Percentiles rank a stretch among this genome's conserved stretches.
Conservation (phyloP, 768 basidiomycete genomes). For the Psilocybe tampanensis region DNA sequence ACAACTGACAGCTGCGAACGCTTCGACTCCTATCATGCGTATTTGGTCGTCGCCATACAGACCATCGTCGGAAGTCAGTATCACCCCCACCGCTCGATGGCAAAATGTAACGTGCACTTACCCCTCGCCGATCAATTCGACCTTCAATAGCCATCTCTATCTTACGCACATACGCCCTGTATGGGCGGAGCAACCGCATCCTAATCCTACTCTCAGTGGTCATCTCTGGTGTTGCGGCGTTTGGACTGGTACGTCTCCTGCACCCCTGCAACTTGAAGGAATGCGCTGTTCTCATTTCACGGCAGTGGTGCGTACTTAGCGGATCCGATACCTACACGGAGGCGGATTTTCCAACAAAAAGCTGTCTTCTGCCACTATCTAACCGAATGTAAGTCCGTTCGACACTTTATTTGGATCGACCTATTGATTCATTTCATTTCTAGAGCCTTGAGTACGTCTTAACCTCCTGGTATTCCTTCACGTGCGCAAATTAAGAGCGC, state of each 20-base stretch:
- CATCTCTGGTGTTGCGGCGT: not conserved
- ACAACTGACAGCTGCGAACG: not conserved
- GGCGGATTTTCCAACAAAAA: not conserved
- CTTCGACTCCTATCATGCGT: not conserved
- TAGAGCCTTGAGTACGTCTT: not conserved
- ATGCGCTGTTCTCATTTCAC: not conserved
- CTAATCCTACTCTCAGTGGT: not conserved
- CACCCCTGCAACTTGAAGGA: too few species aligned
- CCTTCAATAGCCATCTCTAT: not conserved
- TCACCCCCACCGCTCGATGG: not conserved
- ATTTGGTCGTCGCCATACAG: not conserved
- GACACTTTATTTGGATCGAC: too few species aligned
- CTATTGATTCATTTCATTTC: not conserved
- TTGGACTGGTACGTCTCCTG: not conserved
- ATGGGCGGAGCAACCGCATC: not conserved
- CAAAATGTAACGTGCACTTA: too few species aligned
- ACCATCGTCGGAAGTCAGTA: not conserved
- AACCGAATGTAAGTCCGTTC: not conserved
- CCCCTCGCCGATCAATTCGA: not conserved
- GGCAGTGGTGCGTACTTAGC: not conserved
- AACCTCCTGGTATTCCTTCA: not conserved
- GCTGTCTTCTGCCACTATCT: not conserved
- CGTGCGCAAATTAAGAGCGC: not conserved
- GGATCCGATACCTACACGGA: not conserved
- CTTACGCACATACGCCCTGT: conserved; percentile 1